Percentiles rank a stretch among this genome's conserved stretches.
Conservation (phyloP, 495 filamentous ascomycete species). For the Penicillium ochrochloron region DNA sequence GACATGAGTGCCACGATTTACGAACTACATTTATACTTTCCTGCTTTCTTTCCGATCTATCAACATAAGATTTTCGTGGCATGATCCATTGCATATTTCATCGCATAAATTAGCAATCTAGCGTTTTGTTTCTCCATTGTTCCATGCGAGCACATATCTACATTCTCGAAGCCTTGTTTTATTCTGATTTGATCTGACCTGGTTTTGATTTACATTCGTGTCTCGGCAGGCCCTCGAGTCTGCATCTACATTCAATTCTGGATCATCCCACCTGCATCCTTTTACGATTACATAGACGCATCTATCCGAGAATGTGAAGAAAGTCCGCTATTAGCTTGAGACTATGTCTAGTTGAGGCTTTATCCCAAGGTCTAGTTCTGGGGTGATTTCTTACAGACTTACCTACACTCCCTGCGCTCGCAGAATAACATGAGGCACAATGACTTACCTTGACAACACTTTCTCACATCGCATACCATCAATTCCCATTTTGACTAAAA, state of each 20-base stretch:
- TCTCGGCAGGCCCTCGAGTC: neutral
- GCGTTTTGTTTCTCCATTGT: neutral
- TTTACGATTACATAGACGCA: constrained; percentile 6
- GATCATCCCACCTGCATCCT: constrained; percentile 15
- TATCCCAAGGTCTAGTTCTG: neutral
- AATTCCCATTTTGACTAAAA: neutral
- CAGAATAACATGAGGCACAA: neutral
- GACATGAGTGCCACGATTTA: constrained; percentile 29
- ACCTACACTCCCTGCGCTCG: neutral
- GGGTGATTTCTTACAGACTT: neutral
- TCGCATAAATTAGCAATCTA: neutral
- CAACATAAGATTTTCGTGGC: neutral
- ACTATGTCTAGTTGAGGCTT: neutral
- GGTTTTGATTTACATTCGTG: neutral
- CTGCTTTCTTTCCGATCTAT: neutral
- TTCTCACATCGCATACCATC: no score
- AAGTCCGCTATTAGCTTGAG: neutral
- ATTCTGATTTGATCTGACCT: neutral
- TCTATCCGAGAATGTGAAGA: constrained; percentile 9
- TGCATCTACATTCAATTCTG: neutral
- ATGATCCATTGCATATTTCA: constrained; percentile 1
- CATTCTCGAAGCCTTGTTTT: neutral
- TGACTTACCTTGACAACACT: neutral
- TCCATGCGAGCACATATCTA: neutral
- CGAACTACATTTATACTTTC: constrained; percentile 12